These are phyloP conservation scores for Lactifluus volemus DNA, from an alignment of 768 basidiomycete genomes.

Conservation along the genomic window DNA sequence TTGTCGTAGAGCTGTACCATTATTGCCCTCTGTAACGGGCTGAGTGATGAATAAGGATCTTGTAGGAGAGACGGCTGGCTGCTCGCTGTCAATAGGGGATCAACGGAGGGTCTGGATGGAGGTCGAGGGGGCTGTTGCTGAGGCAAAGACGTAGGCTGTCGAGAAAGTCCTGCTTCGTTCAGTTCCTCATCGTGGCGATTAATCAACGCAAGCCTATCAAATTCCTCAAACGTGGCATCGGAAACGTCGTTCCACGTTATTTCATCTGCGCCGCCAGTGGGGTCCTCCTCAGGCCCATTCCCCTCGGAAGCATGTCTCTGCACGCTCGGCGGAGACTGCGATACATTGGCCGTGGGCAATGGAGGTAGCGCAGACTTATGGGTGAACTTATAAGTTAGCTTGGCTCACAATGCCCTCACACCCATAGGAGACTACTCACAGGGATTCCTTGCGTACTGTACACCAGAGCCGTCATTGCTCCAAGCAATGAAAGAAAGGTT, in stretches of 20 bases:
- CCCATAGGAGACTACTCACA: constrained; percentile 12
- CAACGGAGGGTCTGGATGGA: not conserved
- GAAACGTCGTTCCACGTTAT: not conserved
- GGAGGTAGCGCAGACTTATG: not conserved
- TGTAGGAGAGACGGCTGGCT: not conserved
- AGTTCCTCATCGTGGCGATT: not conserved
- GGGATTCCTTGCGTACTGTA: constrained; percentile 25
- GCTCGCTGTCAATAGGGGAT: not conserved
- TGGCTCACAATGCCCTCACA: not conserved
- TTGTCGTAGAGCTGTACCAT: constrained; percentile 17
- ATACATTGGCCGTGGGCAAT: not conserved
- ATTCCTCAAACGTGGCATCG: not conserved
- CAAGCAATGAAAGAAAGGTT: constrained; percentile 39
- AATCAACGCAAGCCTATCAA: constrained; percentile 3
- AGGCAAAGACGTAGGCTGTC: not conserved
- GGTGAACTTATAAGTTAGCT: not conserved
- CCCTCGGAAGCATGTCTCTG: not conserved
- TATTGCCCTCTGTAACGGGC: constrained; percentile 14
- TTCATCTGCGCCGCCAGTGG: not conserved
- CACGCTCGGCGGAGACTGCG: not conserved
- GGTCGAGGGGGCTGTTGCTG: not conserved
- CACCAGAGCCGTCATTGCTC: constrained; percentile 35
- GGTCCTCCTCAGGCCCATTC: not conserved
- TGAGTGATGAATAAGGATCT: constrained; percentile 19
- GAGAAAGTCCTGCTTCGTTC: not conserved